These are phyloP conservation scores for Anaeromyces robustus DNA, from an alignment of 192 early-diverging fungal species.

Conservation along the genomic window DNA sequence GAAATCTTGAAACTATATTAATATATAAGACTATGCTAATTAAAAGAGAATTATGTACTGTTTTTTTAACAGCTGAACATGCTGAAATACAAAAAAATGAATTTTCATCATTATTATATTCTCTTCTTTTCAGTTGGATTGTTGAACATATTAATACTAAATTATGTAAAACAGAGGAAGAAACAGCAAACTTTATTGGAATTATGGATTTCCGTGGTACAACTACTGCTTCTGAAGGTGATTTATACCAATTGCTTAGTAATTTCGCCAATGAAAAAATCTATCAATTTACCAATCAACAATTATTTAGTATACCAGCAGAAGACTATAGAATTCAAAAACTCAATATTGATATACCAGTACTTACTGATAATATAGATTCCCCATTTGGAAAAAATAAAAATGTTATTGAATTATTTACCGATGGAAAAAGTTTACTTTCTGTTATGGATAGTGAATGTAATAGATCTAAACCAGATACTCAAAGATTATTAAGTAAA, in stretches of 20 bases:
- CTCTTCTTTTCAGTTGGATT: conserved; percentile 73
- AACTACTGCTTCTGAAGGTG: conserved; percentile 16
- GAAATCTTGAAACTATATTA: conserved; percentile 56
- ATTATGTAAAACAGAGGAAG: conserved; percentile 34
- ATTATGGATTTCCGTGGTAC: conserved; percentile 62
- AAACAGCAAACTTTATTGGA: conserved; percentile 68
- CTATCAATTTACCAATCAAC: conserved; percentile 37
- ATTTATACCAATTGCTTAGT: conserved; percentile 51
- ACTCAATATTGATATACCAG: neutral
- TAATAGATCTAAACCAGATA: neutral
- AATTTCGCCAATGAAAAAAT: conserved; percentile 84
- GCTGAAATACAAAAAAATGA: conserved; percentile 70
- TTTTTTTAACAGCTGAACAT: conserved; percentile 57
- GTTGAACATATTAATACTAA: conserved; percentile 78
- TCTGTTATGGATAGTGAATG: neutral
- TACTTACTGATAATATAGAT: neutral
- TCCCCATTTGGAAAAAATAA: neutral
- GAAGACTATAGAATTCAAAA: neutral
- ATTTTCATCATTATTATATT: conserved; percentile 57
- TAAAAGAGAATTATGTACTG: conserved; percentile 65
- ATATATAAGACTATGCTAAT: conserved; percentile 70
- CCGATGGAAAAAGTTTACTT: neutral
- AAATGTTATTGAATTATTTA: neutral
- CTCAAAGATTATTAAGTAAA: neutral
- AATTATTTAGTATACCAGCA: neutral